Evolutionary conservation across 2,329 filamentous ascomycete species (phyloP).

Genomic region (Hypoxylon rubiginosum): DNA sequence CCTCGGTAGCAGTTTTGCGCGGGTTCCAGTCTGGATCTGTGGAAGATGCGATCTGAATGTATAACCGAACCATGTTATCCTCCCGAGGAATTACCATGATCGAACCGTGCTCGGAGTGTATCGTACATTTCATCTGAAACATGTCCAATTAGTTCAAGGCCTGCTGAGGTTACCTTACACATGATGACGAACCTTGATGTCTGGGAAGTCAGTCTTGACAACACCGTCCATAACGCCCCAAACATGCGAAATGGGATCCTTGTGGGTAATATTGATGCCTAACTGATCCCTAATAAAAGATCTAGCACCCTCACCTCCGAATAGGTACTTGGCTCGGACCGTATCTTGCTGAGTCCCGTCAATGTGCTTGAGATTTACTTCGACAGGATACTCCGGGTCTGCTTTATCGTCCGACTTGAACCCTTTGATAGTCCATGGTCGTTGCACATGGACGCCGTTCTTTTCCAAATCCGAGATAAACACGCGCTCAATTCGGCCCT

Average conservation of each 20-base stretch:
- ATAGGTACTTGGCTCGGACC: constrained; percentile 76
- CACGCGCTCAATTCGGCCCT: constrained; percentile 78
- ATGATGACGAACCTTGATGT: constrained; percentile 72
- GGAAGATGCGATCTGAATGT: constrained; percentile 76
- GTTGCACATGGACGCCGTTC: constrained; percentile 71
- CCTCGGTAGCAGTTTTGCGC: constrained; percentile 72
- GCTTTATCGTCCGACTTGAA: constrained; percentile 70
- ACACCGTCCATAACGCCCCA: constrained; percentile 85
- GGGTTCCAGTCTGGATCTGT: constrained; percentile 72
- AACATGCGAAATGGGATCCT: constrained; percentile 77
- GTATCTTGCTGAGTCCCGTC: constrained; percentile 79
- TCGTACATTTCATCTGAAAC: constrained; percentile 76
- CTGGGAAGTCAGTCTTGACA: constrained; percentile 79
- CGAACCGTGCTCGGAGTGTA: constrained; percentile 79
- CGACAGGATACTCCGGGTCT: constrained; percentile 79
- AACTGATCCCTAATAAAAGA: constrained; percentile 75
- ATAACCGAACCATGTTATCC: constrained; percentile 75
- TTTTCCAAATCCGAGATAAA: constrained; percentile 76
- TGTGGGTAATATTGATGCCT: constrained; percentile 77
- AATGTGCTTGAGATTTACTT: constrained; percentile 81
- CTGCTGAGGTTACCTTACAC: neutral
- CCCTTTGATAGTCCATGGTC: constrained; percentile 74
- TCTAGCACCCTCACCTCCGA: constrained; percentile 78
- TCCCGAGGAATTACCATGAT: constrained; percentile 86
- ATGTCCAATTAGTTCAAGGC: constrained; percentile 59